Evolutionary conservation across 2,329 filamentous ascomycete species (phyloP).

Genomic region (Claviceps lovelessii): DNA sequence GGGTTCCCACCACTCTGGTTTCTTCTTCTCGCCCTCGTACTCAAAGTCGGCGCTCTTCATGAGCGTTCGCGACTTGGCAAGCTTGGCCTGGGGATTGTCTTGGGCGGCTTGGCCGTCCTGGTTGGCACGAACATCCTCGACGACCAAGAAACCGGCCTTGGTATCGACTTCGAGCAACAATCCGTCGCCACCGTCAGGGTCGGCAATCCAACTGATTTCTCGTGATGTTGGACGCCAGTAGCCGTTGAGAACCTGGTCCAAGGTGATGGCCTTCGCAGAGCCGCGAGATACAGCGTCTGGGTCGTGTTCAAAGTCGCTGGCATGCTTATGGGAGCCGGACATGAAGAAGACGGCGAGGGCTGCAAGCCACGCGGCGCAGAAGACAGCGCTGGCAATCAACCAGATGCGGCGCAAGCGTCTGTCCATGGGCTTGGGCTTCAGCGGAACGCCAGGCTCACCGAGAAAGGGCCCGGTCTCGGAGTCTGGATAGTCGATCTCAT

Average conservation of each 20-base stretch:
- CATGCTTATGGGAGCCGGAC: conserved; percentile 50
- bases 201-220: conserved; percentile 62
- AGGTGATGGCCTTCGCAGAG: conserved; percentile 55
- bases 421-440: conserved; percentile 44
- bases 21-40: conserved; percentile 39
- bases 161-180: conserved; percentile 61
- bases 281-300: conserved; percentile 50
- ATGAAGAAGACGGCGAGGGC: conserved; percentile 54
- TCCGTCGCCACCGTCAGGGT: conserved; percentile 66
- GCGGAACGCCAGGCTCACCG: conserved; percentile 19
- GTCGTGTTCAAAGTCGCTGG: conserved; percentile 49
- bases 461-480: conserved; percentile 42
- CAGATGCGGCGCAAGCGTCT: conserved; percentile 48
- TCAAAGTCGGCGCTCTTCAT: conserved; percentile 57
- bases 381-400: conserved; percentile 44
- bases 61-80: conserved; percentile 47
- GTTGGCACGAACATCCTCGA: conserved; percentile 62
- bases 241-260: conserved; percentile 55
- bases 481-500: conserved; percentile 18
- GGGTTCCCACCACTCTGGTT: conserved; percentile 52
- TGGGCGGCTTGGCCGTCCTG: conserved; percentile 19
- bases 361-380: conserved; percentile 53
- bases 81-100: conserved; percentile 14
- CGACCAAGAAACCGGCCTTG: conserved; percentile 62
- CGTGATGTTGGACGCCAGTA: conserved; percentile 51